Evolutionary conservation across 2,329 filamentous ascomycete genomes (phyloP), one percentile per base, ranked within the genome.

Genomic region (Fusarium musae): DNA sequence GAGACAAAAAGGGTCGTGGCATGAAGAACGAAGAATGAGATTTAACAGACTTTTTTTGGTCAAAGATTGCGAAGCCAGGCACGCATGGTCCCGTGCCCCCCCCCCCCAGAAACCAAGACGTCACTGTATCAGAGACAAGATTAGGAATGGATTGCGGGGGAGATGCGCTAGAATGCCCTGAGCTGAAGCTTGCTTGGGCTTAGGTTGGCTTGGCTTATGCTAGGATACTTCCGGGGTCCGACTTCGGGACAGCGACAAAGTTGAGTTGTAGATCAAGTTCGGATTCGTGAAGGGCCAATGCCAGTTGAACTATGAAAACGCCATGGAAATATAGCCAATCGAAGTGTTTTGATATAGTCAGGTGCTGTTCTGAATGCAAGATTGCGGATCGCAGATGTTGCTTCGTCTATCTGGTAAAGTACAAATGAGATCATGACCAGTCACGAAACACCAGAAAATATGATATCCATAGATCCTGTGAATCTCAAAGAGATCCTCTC

Each of bases 31-130:
- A 49, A 50, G 56, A 58, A 47, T 50, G 40, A 49, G 69, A 59
- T 61, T 49, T 60, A 59, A 59, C 70, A 77, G 70, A 78, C 75
- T 77, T 78, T 77, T 76, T 71, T 65, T 54, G 61, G 66, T 58
- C 59, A 59, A 64, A 59, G 54, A 68, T 57, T 62, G 60, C 34
- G 58, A 67, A 65, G 74, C 69, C 63, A 77, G 71, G 9, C 34
- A 32, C 12, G 70, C 69, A 56, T 63, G 60, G 65, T 57, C 76
- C 76, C 73, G 67, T 76, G 76, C 13, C 32, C 32, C 59, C 39
- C 59, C 39, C 64, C 60, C 42, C 60, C 52, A 63, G 66, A 67
- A 70, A 69, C 34, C 47, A 66, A 68, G 63, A 77, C 76, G 76
- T 78, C 76, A 78, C 75, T 74, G 58, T 54, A 69, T 47, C 50